Base-by-base conservation (phyloP, 148 eudicot species). In the Amaranthus palmeri region DNA sequence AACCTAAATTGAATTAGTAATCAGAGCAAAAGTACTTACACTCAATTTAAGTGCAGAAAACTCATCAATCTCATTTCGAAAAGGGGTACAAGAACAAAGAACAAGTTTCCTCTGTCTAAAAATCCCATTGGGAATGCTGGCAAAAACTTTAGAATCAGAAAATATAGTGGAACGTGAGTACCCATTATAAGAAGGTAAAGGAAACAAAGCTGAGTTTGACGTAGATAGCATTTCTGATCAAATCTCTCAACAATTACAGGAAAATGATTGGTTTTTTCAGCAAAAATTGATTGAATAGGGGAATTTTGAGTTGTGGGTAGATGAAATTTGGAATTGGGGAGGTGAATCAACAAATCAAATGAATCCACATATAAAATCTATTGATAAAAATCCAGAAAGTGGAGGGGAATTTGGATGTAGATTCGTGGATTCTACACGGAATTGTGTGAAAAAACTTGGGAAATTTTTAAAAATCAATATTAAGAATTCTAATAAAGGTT, bases 11-110 rank as follows among this genome's bases (percentile, higher is more conserved):
- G 3, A 44, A 6, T 4, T 15, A 61, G 2, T 51, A 48, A 51
- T 46, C 10, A 9, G 17, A 61, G 46, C 14, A 65, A 40, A 49
- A 48, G 12, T 13, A 73, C 77, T 86, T 80, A 88, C 93, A 78
- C 60, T 80, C 50, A 78, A 60, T 48, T 83, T 81, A 14, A 80
- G 56, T 15, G 78, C 36, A 41, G 88, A 67, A 79, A 85, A 58
- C 43, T 72, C 90, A 79, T 82, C 86, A 64, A 75, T 80, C 59
- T 79, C 68, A 63, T 86, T 81, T 52, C 78, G 77, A 9, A 88
- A 83, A 61, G 92, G 83, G 40, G 90, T 82, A 79, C 83, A 46
- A 83, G 88, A 86, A 74, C 71, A 83, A 77, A 90, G 86, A 1
- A 72, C 79, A 75, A 69, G 50, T 70, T 64, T 78, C 62, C 70